Evolutionary conservation across 495 filamentous ascomycete species (phyloP).

Genomic region (Thermochaetoides thermophila): DNA sequence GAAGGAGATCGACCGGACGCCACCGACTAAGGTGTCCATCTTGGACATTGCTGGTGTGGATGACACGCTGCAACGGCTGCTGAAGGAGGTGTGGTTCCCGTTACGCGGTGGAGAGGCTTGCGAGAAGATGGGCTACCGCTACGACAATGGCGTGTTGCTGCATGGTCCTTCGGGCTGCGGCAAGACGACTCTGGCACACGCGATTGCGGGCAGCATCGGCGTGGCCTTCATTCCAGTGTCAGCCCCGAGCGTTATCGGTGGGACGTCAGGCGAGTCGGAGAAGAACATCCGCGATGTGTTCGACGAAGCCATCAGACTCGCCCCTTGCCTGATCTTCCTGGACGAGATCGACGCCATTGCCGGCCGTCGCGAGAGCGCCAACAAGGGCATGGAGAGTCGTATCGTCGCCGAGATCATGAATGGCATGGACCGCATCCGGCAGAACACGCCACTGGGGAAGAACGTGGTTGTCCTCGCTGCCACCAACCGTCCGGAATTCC

Average conservation of each 20-base stretch:
- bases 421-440: constrained; percentile 71
- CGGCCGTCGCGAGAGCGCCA: constrained; percentile 85
- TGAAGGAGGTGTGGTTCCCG: constrained; percentile 70
- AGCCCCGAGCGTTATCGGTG: constrained; percentile 77
- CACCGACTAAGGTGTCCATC: constrained; percentile 62
- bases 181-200: constrained; percentile 87
- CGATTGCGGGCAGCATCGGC: constrained; percentile 72
- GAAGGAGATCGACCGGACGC: constrained; percentile 42
- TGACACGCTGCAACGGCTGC: constrained; percentile 57
- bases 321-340: constrained; percentile 86
- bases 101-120: constrained; percentile 45
- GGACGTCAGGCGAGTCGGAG: constrained; percentile 94
- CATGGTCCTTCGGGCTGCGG: constrained; percentile 92
- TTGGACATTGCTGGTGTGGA: constrained; percentile 79
- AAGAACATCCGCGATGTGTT: constrained; percentile 87
- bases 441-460: constrained; percentile 68
- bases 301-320: constrained; percentile 72
- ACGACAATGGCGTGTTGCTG: constrained; percentile 76
- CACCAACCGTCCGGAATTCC: constrained; percentile 79
- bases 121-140: constrained; percentile 46
- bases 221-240: constrained; percentile 80
- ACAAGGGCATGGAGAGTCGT: constrained; percentile 90
- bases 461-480: constrained; percentile 88
- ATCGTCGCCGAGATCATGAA: constrained; percentile 90
- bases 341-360: constrained; percentile 96